Percentiles rank a stretch among this genome's conserved stretches.
Evolutionary conservation across 257 asterid genomes (phyloP).

Genomic region (Echium plantagineum): DNA sequence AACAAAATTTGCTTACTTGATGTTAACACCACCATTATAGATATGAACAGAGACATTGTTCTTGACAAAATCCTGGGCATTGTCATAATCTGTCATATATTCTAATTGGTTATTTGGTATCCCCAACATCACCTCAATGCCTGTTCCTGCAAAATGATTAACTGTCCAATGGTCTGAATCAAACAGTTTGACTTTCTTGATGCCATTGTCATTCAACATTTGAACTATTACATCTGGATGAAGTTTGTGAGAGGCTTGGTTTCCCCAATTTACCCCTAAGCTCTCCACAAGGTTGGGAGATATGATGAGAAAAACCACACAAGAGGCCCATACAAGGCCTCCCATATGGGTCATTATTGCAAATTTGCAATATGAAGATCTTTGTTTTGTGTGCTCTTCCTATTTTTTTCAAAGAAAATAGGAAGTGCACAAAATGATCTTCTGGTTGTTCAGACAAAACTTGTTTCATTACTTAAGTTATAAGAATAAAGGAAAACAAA

Average conservation of each 20-base stretch:
- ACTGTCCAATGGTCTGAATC: constrained; percentile 29
- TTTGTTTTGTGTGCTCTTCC: no score
- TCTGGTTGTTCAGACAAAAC: no score
- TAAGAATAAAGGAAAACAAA: not conserved
- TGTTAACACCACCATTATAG: constrained; percentile 46
- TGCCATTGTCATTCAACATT: not conserved
- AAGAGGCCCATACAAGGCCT: not conserved
- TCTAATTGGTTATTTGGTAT: constrained; percentile 55
- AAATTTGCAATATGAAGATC: no score
- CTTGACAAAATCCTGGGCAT: constrained; percentile 58
- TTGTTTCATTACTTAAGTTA: not conserved
- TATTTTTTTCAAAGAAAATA: no score
- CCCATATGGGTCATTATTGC: not conserved
- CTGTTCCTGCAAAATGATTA: constrained; percentile 42
- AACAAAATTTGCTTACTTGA: constrained; percentile 51
- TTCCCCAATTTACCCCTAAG: not conserved
- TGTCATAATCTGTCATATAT: constrained; percentile 15
- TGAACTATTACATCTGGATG: not conserved
- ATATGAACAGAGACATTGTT: constrained; percentile 42
- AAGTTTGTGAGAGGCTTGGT: not conserved
- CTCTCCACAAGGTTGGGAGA: not conserved
- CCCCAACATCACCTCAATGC: constrained; percentile 77
- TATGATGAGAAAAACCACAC: not conserved
- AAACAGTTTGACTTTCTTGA: not conserved
- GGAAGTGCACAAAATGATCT: no score